These are phyloP conservation scores for Solanum megistacrolobum DNA, from an alignment of 257 asterid species.

Conservation along the genomic window DNA sequence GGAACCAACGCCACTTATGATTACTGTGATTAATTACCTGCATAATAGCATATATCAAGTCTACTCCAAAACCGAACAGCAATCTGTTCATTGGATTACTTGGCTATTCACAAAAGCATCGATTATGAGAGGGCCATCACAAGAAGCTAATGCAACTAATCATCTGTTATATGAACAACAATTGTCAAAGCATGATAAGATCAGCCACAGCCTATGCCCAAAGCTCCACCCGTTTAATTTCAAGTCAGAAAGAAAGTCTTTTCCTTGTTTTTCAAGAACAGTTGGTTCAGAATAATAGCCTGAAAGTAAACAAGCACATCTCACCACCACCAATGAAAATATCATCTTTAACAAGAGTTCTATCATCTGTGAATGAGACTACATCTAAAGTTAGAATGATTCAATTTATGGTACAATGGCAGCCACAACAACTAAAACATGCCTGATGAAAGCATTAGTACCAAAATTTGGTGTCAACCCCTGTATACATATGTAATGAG, in stretches of 20 bases:
- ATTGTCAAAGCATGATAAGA: background rate
- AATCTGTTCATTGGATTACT: background rate
- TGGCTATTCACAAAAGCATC: background rate
- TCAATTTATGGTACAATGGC: slow-evolving; percentile 11
- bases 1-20: background rate
- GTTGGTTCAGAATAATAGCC: background rate
- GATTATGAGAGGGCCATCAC: background rate
- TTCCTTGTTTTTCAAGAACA: background rate
- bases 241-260: background rate
- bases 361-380: slow-evolving; percentile 9
- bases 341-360: slow-evolving; percentile 6
- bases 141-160: background rate
- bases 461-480: slow-evolving; percentile 19
- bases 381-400: slow-evolving; percentile 2
- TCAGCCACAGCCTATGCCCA: background rate
- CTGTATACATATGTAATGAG: slow-evolving; percentile 8
- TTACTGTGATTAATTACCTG: background rate
- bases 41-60: background rate
- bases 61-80: background rate
- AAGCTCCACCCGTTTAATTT: background rate
- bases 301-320: background rate
- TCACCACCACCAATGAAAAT: background rate
- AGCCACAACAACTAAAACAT: slow-evolving; percentile 6
- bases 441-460: slow-evolving; percentile 7
- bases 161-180: background rate